Evolutionary conservation across 2,329 filamentous ascomycete species (phyloP).

Genomic region (Xylariomycetidae sp.): DNA sequence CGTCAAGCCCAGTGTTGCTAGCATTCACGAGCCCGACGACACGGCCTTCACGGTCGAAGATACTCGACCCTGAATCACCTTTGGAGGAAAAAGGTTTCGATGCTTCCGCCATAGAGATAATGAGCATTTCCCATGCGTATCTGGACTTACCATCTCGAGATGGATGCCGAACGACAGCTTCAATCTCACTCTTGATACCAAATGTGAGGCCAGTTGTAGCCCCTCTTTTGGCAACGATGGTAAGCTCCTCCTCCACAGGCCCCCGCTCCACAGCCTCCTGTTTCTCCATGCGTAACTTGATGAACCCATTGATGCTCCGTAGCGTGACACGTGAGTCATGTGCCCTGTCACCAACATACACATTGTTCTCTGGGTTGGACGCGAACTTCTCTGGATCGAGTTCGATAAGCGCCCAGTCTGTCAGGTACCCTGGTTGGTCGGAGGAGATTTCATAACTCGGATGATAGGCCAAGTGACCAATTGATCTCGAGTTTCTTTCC

Average conservation of each 20-base stretch:
- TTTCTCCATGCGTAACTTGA: neutral
- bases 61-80: neutral
- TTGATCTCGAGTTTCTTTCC: neutral
- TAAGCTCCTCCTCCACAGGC: neutral
- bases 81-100: neutral
- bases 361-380: neutral
- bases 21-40: neutral
- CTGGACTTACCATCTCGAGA: neutral
- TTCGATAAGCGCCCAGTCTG: constrained; percentile 6
- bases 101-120: neutral
- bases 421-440: constrained; percentile 3
- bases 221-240: neutral
- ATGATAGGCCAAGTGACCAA: constrained; percentile 4
- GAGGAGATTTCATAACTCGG: constrained; percentile 1
- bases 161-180: neutral
- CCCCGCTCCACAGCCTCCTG: neutral
- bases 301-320: neutral
- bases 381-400: constrained; percentile 1
- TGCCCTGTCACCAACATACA: neutral
- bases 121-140: neutral
- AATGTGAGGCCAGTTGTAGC: neutral
- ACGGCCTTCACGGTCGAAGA: neutral
- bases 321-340: no score
- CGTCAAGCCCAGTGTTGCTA: neutral
- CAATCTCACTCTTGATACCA: neutral